Evolutionary conservation across 1,139 yeast genomes (phyloP).

Genomic region (Yamadazyma blattariae): DNA sequence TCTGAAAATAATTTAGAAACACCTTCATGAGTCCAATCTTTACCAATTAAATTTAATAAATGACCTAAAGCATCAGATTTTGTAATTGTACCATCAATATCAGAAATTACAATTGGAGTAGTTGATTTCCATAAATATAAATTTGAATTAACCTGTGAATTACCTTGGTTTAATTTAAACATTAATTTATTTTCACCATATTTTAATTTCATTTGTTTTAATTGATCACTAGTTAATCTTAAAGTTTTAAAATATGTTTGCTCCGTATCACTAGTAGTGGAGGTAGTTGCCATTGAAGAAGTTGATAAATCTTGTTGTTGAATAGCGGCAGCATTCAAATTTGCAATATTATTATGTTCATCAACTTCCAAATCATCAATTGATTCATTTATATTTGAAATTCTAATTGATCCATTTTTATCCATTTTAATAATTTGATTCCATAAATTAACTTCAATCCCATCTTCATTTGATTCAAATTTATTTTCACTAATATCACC

Average conservation of each 20-base stretch:
- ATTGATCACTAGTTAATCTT: slow-evolving; percentile 87
- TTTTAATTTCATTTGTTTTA: slow-evolving; percentile 67
- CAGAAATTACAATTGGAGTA: slow-evolving; percentile 92
- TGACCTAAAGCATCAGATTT: slow-evolving; percentile 98
- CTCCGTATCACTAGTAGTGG: slow-evolving; percentile 21
- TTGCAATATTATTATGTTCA: slow-evolving; percentile 11
- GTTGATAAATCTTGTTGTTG: slow-evolving; percentile 15
- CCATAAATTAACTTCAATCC: slow-evolving; percentile 14
- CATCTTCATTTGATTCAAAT: slow-evolving; percentile 4
- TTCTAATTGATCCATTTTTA: slow-evolving; percentile 16
- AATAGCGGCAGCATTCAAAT: slow-evolving; percentile 8
- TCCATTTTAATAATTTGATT: slow-evolving; percentile 31
- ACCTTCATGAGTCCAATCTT: slow-evolving; percentile 98
- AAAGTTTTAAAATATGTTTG: slow-evolving; percentile 76
- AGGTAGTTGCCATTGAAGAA: background rate
- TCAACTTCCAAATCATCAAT: slow-evolving; percentile 12
- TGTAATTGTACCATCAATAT: slow-evolving; percentile 97
- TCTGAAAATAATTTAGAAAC: slow-evolving; percentile 90
- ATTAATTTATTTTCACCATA: slow-evolving; percentile 77
- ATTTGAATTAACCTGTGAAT: slow-evolving; percentile 70
- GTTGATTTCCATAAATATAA: slow-evolving; percentile 81
- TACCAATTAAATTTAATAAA: slow-evolving; percentile 87
- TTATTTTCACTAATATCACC: background rate
- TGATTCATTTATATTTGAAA: slow-evolving; percentile 12
- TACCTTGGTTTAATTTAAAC: slow-evolving; percentile 80